Evolutionary conservation across 768 basidiomycete species (phyloP).

Genomic region (Serendipita indica): DNA sequence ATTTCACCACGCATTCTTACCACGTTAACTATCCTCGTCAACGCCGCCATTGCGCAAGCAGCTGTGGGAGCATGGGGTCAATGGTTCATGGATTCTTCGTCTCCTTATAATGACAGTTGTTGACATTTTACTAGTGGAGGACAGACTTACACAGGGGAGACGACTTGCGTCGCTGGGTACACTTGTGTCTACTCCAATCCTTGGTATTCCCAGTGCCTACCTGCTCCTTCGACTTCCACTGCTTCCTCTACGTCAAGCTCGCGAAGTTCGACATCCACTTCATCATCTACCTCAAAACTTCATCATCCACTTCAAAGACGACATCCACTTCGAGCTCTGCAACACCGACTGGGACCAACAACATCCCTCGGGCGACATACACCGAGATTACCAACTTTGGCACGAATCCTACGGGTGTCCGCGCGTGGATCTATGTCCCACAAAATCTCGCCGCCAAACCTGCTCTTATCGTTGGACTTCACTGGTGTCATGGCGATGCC

Average conservation of each 20-base stretch:
- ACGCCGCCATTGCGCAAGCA: too few species aligned
- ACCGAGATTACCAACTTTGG: constrained; percentile 25
- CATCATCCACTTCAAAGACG: background rate
- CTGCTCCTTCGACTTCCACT: too few species aligned
- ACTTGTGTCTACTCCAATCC: background rate
- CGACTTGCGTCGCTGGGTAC: background rate
- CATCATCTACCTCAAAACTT: background rate
- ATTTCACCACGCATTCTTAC: too few species aligned
- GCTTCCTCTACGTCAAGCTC: too few species aligned
- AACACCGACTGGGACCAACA: background rate
- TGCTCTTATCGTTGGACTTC: constrained; percentile 31
- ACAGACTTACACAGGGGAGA: background rate
- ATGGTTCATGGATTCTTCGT: background rate
- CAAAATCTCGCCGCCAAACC: constrained; percentile 21
- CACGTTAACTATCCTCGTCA: too few species aligned
- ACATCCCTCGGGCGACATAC: background rate
- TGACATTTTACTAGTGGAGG: background rate
- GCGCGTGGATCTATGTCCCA: constrained; percentile 31
- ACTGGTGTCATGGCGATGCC: constrained; percentile 39
- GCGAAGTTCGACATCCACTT: too few species aligned
- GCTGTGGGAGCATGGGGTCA: background rate
- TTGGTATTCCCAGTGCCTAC: background rate
- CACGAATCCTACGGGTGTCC: constrained; percentile 39
- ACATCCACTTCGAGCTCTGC: background rate
- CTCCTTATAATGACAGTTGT: background rate